Evolutionary conservation across 257 asterid species (phyloP).

Genomic region (Plantago major): DNA sequence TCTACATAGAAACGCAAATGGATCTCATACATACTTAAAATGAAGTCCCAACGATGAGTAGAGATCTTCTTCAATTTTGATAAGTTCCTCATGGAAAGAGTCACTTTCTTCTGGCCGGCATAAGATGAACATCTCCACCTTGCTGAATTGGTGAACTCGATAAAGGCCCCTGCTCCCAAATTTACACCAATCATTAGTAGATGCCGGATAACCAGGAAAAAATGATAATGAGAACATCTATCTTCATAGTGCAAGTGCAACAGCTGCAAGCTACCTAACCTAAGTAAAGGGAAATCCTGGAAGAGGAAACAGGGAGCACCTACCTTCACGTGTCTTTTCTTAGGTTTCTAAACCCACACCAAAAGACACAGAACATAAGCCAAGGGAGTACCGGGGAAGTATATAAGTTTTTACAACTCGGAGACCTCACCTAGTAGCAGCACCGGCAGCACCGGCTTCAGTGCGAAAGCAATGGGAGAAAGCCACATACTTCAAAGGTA

Average conservation of each 20-base stretch:
- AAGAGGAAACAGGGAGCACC: no score
- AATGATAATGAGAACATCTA: no score
- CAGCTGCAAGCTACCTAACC: no score
- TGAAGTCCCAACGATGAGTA: conserved; percentile 86
- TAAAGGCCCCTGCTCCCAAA: conserved; percentile 76
- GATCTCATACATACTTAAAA: conserved; percentile 53
- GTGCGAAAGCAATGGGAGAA: conserved; percentile 96
- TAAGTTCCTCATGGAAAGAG: conserved; percentile 69
- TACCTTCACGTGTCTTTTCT: no score
- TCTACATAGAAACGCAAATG: not conserved
- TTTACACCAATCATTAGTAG: conserved; percentile 13
- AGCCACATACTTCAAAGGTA: conserved; percentile 88
- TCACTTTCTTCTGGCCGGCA: conserved; percentile 90
- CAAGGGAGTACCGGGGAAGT: not conserved
- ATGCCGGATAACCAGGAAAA: not conserved
- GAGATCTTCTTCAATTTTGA: conserved; percentile 74
- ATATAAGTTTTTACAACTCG: not conserved
- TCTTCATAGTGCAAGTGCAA: no score
- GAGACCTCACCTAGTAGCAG: conserved; percentile 68
- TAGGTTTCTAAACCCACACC: no score
- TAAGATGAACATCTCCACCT: conserved; percentile 93
- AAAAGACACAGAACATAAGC: no score
- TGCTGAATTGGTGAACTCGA: conserved; percentile 97
- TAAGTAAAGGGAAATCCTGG: no score
- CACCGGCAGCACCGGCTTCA: conserved; percentile 98